These are phyloP conservation scores for Leptographium procerum DNA, from an alignment of 2,329 filamentous ascomycete genomes.

Conservation along the genomic window DNA sequence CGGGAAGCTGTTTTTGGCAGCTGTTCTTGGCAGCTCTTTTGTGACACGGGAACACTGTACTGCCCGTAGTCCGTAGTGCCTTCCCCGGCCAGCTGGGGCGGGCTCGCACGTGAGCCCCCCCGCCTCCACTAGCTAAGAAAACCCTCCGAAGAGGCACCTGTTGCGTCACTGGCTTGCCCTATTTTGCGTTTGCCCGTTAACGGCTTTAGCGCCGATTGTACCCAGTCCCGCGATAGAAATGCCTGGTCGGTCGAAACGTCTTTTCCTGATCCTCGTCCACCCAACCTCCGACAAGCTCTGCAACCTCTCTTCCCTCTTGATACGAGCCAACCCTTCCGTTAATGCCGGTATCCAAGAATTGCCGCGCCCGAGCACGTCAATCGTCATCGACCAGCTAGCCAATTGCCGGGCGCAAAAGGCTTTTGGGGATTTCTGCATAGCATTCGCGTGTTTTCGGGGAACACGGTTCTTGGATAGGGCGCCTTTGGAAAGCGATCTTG, in stretches of 20 bases:
- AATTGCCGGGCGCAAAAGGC: too few species aligned
- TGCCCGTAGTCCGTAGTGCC: background rate
- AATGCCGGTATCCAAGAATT: too few species aligned
- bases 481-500: too few species aligned
- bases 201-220: background rate
- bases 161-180: background rate
- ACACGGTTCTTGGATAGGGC: too few species aligned
- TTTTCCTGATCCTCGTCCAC: background rate
- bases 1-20: too few species aligned
- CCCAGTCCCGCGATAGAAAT: background rate
- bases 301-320: background rate
- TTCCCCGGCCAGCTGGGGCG: background rate
- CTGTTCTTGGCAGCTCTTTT: too few species aligned
- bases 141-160: background rate
- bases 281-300: background rate
- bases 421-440: too few species aligned
- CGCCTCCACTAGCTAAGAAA: background rate
- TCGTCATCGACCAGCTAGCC: too few species aligned
- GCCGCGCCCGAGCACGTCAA: too few species aligned
- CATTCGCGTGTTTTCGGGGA: too few species aligned
- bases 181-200: background rate
- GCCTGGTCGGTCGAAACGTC: background rate
- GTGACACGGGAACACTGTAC: too few species aligned
- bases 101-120: background rate
- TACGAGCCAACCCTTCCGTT: too few species aligned